Evolutionary conservation across 2,329 filamentous ascomycete genomes (phyloP), one percentile per base, ranked within the genome.

Genomic region (Graphilbum sp.): DNA sequence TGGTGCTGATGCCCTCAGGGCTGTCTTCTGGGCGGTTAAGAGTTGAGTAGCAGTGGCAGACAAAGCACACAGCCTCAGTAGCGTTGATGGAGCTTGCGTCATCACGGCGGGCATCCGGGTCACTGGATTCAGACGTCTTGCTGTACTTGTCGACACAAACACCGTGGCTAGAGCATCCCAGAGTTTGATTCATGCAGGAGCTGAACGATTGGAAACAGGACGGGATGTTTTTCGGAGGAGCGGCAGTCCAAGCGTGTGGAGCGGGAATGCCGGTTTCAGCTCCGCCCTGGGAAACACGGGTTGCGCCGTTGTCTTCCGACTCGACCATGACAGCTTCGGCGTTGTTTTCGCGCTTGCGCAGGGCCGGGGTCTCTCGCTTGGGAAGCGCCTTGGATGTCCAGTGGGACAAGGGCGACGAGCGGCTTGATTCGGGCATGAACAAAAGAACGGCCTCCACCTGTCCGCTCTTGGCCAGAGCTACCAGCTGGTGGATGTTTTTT

Each of bases 161-260:
- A 34, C 90, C 90, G 57, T 90, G 86, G 39, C 79, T 75, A 13
- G 80, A 84, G 67, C 90, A 98, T 53, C 74, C 75, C 49, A 74
- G 69, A 3, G 90, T 98, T 31, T 62, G 64, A 41, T 67, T 66
- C 36, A 69, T 60, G 60, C 88, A 96, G 41, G 69, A 63, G 31
- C 76, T 72, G 48, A 75, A 60, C 2, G 76, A 77, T 37, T 64
- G 55, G 64, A 92, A 88, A 67, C 88, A 96, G 34, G 73, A 59
- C 7, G 82, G 79, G 34, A 87, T 66, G 41, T 59, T 51, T 37
- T 49, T 41, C 37, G 57, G 51, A 38, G 60, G 53, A 32, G 57
- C 50, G 47, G 47, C 33, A 37, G 45, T 47, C 13, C 34, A 54
- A 11, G 20, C 49, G 36, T 31, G 36, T 35, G 38, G 45, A 32